Conservation (phyloP, 345 rosid species). For the Eutrema yunnanense region DNA sequence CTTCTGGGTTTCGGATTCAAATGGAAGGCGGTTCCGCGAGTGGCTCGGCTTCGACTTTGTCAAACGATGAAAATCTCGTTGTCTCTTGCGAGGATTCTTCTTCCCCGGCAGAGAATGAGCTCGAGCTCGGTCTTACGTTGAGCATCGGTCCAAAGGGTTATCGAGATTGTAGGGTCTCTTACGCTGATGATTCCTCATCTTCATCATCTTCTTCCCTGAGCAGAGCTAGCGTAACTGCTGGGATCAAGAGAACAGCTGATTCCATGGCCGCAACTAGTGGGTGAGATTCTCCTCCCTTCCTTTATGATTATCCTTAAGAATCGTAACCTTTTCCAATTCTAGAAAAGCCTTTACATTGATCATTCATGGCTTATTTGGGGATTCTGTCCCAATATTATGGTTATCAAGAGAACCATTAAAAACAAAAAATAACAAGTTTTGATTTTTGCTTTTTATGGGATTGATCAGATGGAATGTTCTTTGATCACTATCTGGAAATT, state of each 20-base stretch:
- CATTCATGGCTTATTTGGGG: not conserved
- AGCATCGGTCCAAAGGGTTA: constrained; percentile 39
- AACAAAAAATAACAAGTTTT: not conserved
- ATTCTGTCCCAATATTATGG: not conserved
- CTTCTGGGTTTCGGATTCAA: constrained; percentile 1
- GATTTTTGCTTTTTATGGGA: not conserved
- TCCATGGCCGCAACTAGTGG: constrained; percentile 49
- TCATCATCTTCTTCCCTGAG: constrained; percentile 49
- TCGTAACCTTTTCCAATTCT: not conserved
- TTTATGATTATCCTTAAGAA: not conserved
- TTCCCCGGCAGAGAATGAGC: constrained; percentile 50
- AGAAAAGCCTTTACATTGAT: constrained; percentile 6
- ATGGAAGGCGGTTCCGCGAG: constrained; percentile 34
- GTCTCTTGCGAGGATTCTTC: constrained; percentile 80
- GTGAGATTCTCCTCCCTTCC: constrained; percentile 31
- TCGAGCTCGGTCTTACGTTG: constrained; percentile 61
- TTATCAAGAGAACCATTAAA: not conserved
- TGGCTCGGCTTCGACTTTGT: constrained; percentile 49
- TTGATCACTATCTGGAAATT: constrained; percentile 3
- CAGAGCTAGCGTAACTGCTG: constrained; percentile 44
- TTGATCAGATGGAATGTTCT: not conserved
- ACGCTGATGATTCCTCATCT: constrained; percentile 51
- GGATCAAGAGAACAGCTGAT: constrained; percentile 68
- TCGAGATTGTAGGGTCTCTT: constrained; percentile 42
- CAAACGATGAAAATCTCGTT: constrained; percentile 45